phyloP scores from a whole-genome alignment of 805 yeast species.

The Wickerhamiella dianesei region DNA sequence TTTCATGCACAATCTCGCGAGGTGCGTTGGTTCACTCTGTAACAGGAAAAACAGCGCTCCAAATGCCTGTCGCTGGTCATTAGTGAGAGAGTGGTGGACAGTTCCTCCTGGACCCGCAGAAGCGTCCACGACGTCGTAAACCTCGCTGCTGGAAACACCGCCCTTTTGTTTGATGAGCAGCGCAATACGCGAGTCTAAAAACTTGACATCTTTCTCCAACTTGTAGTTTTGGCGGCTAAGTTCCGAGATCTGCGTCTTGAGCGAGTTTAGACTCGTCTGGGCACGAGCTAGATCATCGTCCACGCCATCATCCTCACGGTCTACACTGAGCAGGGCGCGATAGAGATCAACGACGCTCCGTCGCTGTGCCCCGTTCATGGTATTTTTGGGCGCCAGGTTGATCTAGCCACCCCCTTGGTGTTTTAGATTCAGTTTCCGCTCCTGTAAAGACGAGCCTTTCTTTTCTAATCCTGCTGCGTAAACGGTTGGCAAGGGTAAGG shows the following conservation, averaged over 20 bases:
- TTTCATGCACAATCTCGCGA: conserved; percentile 24
- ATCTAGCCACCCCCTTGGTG: too few species aligned
- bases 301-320: conserved; percentile 23
- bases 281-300: conserved; percentile 26
- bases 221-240: conserved; percentile 27
- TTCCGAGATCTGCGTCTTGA: conserved; percentile 26
- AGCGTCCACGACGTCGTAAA: background rate
- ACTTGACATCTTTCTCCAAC: conserved; percentile 28
- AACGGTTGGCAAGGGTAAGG: too few species aligned
- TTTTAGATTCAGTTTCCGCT: too few species aligned
- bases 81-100: conserved; percentile 8
- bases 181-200: conserved; percentile 28
- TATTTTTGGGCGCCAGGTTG: too few species aligned
- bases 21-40: conserved; percentile 28
- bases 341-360: conserved; percentile 26
- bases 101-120: conserved; percentile 7
- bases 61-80: conserved; percentile 20
- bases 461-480: too few species aligned
- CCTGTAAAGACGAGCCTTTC: too few species aligned
- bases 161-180: conserved; percentile 27
- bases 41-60: conserved; percentile 27
- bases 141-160: background rate
- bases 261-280: conserved; percentile 22
- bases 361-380: conserved; percentile 17
- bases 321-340: conserved; percentile 26